These are phyloP conservation scores for Phytophthora tentaculata DNA, from an alignment of 352 stramenopile species.

Conservation along the genomic window DNA sequence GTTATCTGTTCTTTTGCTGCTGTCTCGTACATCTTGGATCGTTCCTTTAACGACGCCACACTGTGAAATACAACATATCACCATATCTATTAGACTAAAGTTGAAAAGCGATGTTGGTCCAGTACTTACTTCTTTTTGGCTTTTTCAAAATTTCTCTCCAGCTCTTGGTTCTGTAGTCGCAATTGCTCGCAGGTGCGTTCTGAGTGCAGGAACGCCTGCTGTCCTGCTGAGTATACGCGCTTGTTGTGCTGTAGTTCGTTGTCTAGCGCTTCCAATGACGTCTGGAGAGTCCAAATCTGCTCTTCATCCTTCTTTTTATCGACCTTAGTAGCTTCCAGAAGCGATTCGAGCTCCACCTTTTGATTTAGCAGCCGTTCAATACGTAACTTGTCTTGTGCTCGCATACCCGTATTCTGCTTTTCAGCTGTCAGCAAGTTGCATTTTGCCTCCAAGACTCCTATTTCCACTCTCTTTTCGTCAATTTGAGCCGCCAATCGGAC, in stretches of 20 bases:
- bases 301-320: constrained; percentile 73
- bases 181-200: constrained; percentile 77
- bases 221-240: constrained; percentile 74
- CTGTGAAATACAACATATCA: constrained; percentile 39
- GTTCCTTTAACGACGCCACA: constrained; percentile 64
- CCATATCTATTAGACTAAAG: background rate
- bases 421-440: constrained; percentile 68
- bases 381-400: constrained; percentile 77
- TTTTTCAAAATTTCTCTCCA: constrained; percentile 83
- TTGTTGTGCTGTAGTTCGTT: constrained; percentile 83
- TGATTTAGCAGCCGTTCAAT: constrained; percentile 82
- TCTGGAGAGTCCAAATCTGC: constrained; percentile 68
- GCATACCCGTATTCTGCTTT: constrained; percentile 82
- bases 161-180: constrained; percentile 63
- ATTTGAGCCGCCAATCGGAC: constrained; percentile 41
- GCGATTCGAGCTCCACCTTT: constrained; percentile 77
- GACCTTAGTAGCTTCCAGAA: constrained; percentile 60
- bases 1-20: constrained; percentile 81
- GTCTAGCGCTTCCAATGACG: constrained; percentile 75
- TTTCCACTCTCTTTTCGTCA: constrained; percentile 68
- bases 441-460: constrained; percentile 69
- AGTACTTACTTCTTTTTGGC: constrained; percentile 63
- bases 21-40: constrained; percentile 81
- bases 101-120: background rate
- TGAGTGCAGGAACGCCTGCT: constrained; percentile 79